A percentile compares a stretch with the other conserved stretches of the same genome.
phyloP scores from a whole-genome alignment of 1,284 basidiomycete species.

The Moniliophthora roreri region DNA sequence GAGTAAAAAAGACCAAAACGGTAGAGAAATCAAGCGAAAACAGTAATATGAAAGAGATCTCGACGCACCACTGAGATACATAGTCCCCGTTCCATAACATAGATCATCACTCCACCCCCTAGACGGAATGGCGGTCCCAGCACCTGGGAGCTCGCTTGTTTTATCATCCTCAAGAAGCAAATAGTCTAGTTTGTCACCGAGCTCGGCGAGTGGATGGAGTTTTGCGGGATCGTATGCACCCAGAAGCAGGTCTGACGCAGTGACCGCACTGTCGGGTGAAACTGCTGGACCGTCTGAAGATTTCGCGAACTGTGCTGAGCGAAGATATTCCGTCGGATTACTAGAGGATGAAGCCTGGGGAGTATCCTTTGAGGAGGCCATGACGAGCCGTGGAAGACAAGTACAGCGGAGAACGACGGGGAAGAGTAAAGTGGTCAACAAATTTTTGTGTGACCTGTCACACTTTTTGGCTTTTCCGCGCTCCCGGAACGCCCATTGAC shows the following conservation, averaged over 20 bases:
- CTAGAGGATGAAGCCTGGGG: slow-evolving; percentile 19
- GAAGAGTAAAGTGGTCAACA: background rate
- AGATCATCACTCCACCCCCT: slow-evolving; percentile 99
- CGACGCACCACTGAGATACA: slow-evolving; percentile 92
- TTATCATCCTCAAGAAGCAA: slow-evolving; percentile 93
- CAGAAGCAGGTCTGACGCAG: slow-evolving; percentile 82
- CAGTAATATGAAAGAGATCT: slow-evolving; percentile 62
- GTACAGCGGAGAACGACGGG: background rate
- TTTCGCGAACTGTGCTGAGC: slow-evolving; percentile 56
- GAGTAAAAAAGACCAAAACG: slow-evolving; percentile 46
- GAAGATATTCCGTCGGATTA: slow-evolving; percentile 50
- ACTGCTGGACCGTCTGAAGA: slow-evolving; percentile 34
- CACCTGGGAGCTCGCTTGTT: slow-evolving; percentile 82
- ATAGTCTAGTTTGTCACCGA: slow-evolving; percentile 91
- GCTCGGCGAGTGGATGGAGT: slow-evolving; percentile 87
- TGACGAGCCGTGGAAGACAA: slow-evolving; percentile 16
- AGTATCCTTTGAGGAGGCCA: slow-evolving; percentile 25
- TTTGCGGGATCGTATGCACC: slow-evolving; percentile 86
- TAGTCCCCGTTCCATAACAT: slow-evolving; percentile 98
- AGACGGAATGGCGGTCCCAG: slow-evolving; percentile 84
- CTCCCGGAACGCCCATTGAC: too few species aligned
- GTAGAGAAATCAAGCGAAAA: slow-evolving; percentile 45
- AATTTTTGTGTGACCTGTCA: slow-evolving; percentile 3
- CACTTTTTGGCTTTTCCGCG: background rate
- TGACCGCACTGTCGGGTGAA: slow-evolving; percentile 55